phyloP scores from a whole-genome alignment of 1,284 basidiomycete genomes.

The Ceratobasidium theobromae region DNA sequence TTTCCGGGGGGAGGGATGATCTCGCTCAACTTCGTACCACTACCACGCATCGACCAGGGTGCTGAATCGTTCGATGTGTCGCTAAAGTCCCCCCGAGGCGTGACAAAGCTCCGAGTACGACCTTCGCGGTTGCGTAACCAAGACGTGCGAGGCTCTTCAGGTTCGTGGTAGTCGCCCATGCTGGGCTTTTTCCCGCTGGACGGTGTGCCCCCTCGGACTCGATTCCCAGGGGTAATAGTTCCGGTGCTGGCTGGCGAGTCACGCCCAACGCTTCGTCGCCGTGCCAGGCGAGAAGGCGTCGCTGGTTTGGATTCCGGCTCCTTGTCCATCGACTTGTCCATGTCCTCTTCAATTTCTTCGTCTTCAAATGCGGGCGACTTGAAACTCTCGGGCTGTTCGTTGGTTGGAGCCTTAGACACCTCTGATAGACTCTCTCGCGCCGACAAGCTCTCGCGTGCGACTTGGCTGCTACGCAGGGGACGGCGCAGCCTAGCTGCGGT shows the following conservation, averaged over 20 bases:
- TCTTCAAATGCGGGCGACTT: background rate
- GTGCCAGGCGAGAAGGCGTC: conserved; percentile 12
- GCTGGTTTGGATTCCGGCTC: conserved; percentile 20
- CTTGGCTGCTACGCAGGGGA: background rate
- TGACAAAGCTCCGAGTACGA: conserved; percentile 14
- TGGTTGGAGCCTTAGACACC: background rate
- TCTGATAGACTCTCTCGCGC: background rate
- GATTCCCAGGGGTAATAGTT: conserved; percentile 22
- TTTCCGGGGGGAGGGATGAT: background rate
- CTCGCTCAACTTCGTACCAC: background rate
- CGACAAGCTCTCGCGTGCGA: background rate
- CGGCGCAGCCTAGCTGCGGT: conserved; percentile 2
- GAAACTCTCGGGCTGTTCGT: background rate
- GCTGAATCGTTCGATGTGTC: conserved; percentile 19
- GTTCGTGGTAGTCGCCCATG: conserved; percentile 26
- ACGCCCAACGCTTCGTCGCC: conserved; percentile 20
- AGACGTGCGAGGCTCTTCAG: conserved; percentile 19
- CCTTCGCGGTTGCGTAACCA: conserved; percentile 25
- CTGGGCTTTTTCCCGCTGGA: conserved; percentile 13
- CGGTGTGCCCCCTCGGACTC: background rate
- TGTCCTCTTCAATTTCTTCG: background rate
- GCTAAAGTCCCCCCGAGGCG: conserved; percentile 22
- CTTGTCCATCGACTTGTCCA: conserved; percentile 16
- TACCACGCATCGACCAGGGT: conserved; percentile 10
- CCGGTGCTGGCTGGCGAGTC: conserved; percentile 25